phyloP scores from a whole-genome alignment of 192 early-diverging fungal species.

The Coemansia sp. region DNA sequence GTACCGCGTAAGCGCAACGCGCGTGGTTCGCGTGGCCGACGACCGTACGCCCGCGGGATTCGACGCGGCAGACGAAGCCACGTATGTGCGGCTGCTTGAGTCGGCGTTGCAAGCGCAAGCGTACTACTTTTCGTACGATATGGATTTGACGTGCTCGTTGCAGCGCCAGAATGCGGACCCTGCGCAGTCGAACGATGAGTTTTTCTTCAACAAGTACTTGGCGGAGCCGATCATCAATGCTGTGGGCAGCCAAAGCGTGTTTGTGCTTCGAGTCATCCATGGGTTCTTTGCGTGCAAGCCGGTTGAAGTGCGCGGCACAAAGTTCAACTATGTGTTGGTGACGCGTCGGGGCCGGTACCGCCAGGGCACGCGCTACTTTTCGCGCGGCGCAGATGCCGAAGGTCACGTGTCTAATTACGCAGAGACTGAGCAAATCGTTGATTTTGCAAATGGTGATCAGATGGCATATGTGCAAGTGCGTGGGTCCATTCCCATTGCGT shows the following conservation, averaged over 20 bases:
- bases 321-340: constrained; percentile 78
- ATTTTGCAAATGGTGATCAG: constrained; percentile 51
- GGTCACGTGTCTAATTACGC: constrained; percentile 97
- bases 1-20: constrained; percentile 45
- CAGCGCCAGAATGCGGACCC: constrained; percentile 56
- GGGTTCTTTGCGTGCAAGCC: constrained; percentile 72
- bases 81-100: constrained; percentile 63
- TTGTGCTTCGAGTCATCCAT: constrained; percentile 87
- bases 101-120: constrained; percentile 54
- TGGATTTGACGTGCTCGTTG: constrained; percentile 81
- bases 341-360: constrained; percentile 80
- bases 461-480: constrained; percentile 89
- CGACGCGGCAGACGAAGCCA: constrained; percentile 59
- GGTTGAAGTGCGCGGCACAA: constrained; percentile 64
- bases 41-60: constrained; percentile 27
- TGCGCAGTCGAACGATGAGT: constrained; percentile 78
- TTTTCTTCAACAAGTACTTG: constrained; percentile 89
- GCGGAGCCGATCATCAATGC: constrained; percentile 55
- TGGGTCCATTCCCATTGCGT: constrained; percentile 93
- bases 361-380: constrained; percentile 88
- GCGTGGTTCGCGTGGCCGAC: constrained; percentile 33
- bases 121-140: constrained; percentile 85
- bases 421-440: constrained; percentile 93
- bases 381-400: constrained; percentile 85
- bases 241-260: constrained; percentile 57